Base-by-base conservation (phyloP, 768 basidiomycete genomes). In the Pulveroboletus ravenelii region DNA sequence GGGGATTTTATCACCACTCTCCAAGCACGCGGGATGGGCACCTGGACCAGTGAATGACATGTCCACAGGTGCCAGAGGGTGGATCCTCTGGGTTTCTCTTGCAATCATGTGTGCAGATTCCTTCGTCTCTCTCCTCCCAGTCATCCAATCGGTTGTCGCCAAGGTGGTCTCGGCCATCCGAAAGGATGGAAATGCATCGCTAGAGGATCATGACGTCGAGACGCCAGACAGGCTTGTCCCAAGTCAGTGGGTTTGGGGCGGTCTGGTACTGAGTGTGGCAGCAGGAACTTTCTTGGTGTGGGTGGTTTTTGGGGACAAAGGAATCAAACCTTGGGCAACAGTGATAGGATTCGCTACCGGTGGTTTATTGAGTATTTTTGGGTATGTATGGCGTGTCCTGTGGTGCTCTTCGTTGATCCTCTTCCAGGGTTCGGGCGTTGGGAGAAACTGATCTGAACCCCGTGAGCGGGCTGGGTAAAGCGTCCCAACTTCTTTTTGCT, bases 21-120 rank as follows among this genome's bases (percentile, higher is more conserved):
- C 93, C 6, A 93, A 92, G 61, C 59, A 78, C 41, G 67, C 72
- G 1, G 92, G 89, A 10, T 98, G 95, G 95, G 94, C 95, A 0
- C 93, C 95, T 40, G 95, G 93, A 5, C 83, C 88, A 9, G 92
- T 95, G 6, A 82, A 85, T 1, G 89, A 91, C 58, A 91, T 93
- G 79, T 77, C 84, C 5, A 77, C 78, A 52, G 95, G 95, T 37
- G 85, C 93, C n/a, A 81, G 94, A 45, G 91, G 91, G 31, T 95
- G 92, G 92, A 93, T 95, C 48, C 79, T 98, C n/a, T 98, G 95
- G 95, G 78, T 85, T 18, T 89, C 93, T 1, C 77, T 98, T 32
- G 94, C 93, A 5, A 88, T 95, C 61, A 97, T 98, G 95, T 91
- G 87, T 66, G 80, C 92, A 32, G 95, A 98, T 70, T 87, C 86